Conservation (phyloP, 2,329 filamentous ascomycete genomes). For the Volutella citrinella region DNA sequence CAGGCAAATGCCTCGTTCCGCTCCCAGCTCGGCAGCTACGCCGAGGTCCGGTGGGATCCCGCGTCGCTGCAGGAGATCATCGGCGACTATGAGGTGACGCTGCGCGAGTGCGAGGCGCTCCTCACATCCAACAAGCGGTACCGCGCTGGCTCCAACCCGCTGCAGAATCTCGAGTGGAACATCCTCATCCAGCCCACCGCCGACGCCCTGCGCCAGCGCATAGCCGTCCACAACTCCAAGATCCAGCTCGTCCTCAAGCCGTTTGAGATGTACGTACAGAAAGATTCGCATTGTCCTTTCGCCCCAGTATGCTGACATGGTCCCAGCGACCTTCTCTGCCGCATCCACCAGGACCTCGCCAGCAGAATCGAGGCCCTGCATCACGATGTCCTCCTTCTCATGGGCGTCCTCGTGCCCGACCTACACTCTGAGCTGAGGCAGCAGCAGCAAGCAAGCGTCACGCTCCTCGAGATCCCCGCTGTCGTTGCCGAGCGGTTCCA, state of each 20-base stretch:
- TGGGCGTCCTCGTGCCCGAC: slow-evolving; percentile 24
- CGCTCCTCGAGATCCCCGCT: slow-evolving; percentile 16
- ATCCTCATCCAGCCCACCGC: slow-evolving; percentile 31
- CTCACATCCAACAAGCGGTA: slow-evolving; percentile 29
- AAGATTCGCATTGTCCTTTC: too few species aligned
- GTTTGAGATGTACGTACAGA: slow-evolving; percentile 31
- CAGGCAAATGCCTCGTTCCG: slow-evolving; percentile 26
- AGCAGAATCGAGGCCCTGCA: slow-evolving; percentile 20
- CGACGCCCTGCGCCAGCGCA: slow-evolving; percentile 29
- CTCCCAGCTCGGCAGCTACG: slow-evolving; percentile 17
- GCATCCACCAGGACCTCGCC: slow-evolving; percentile 24
- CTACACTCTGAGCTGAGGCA: slow-evolving; percentile 22
- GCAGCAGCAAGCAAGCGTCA: slow-evolving; percentile 13
- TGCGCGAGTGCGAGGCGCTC: slow-evolving; percentile 30
- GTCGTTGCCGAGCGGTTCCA: slow-evolving; percentile 23
- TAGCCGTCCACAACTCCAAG: slow-evolving; percentile 33
- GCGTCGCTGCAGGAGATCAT: slow-evolving; percentile 24
- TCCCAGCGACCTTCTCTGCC: slow-evolving; percentile 30
- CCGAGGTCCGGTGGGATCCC: slow-evolving; percentile 20
- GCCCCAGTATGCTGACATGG: too few species aligned
- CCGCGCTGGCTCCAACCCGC: slow-evolving; percentile 19
- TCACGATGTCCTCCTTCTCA: slow-evolving; percentile 20
- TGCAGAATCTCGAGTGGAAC: slow-evolving; percentile 36
- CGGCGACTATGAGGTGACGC: slow-evolving; percentile 29
- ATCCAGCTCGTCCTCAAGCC: slow-evolving; percentile 32